Conservation (phyloP, 2,329 filamentous ascomycete species). For the Cladosporium phlei region DNA sequence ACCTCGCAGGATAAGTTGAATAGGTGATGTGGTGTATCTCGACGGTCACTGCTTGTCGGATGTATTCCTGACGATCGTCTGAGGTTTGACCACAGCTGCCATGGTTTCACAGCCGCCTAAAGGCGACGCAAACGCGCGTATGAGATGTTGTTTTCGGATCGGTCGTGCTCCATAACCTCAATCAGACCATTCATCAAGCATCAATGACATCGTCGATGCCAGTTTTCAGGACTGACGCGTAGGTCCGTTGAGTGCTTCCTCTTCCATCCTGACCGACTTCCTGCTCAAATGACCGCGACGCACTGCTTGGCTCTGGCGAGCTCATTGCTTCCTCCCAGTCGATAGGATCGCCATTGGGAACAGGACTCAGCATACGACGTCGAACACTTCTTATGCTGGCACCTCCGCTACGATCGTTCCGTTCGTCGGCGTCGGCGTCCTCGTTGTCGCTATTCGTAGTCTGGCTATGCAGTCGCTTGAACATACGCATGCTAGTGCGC, state of each 20-base stretch:
- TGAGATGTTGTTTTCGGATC: no score
- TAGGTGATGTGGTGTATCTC: no score
- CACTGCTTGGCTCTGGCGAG: conserved; percentile 19
- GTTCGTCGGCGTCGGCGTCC: conserved; percentile 37
- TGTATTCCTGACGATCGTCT: no score
- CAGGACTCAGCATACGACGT: conserved; percentile 37
- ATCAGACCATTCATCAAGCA: no score
- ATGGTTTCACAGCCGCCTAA: no score
- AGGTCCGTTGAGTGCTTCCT: background rate
- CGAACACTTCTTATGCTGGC: conserved; percentile 39
- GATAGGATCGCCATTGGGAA: conserved; percentile 23
- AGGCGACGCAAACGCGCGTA: no score
- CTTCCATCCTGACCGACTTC: background rate
- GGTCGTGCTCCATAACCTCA: no score
- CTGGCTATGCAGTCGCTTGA: conserved; percentile 45
- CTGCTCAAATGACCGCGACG: background rate
- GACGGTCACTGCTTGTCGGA: no score
- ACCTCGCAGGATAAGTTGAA: no score
- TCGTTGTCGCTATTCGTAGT: conserved; percentile 42
- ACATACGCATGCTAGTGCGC: conserved; percentile 35
- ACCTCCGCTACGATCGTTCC: conserved; percentile 36
- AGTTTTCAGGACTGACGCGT: conserved; percentile 6
- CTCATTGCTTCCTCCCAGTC: conserved; percentile 3
- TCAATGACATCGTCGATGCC: background rate
- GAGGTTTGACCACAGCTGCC: no score